A percentile compares a stretch with the other conserved stretches of the same genome.
These are phyloP conservation scores for Rubia peregrina DNA, from an alignment of 305 asterid genomes.

Conservation along the genomic window DNA sequence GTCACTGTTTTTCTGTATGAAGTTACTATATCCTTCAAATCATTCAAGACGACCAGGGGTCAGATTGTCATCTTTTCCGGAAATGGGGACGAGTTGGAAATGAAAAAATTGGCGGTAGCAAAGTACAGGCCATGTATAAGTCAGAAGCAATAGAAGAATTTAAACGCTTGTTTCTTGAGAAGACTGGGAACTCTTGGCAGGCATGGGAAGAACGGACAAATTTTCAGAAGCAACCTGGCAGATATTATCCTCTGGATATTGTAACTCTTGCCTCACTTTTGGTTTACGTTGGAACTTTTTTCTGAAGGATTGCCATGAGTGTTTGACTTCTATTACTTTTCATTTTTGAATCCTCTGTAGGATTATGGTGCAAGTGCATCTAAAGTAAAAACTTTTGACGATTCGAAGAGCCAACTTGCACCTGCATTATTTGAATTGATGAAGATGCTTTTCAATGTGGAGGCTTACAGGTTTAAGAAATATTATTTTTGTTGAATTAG, in stretches of 20 bases:
- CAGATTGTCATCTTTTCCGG: constrained; percentile 81
- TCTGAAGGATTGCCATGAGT: constrained; percentile 8
- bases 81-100: constrained; percentile 99
- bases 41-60: constrained; percentile 86
- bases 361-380: constrained; percentile 80
- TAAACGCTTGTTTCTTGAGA: constrained; percentile 76
- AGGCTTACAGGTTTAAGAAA: constrained; percentile 67
- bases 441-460: constrained; percentile 93
- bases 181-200: constrained; percentile 93
- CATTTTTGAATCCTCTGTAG: constrained; percentile 31
- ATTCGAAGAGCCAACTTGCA: constrained; percentile 57
- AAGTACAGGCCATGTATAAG: constrained; percentile 58
- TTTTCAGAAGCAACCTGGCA: constrained; percentile 88
- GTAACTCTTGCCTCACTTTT: constrained; percentile 31
- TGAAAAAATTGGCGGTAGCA: constrained; percentile 78
- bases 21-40: constrained; percentile 92
- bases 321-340: constrained; percentile 20
- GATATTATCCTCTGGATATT: constrained; percentile 84
- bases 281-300: constrained; percentile 4
- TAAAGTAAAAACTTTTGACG: constrained; percentile 47
- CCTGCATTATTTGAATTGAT: constrained; percentile 70
- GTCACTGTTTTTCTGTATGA: constrained; percentile 25
- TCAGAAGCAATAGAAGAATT: constrained; percentile 69
- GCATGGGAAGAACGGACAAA: constrained; percentile 60
- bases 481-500: constrained; percentile 15